A percentile compares a stretch with the other conserved stretches of the same genome.
phyloP scores from a whole-genome alignment of 177 flowering plant species.

The Tripterygium wilfordii region DNA sequence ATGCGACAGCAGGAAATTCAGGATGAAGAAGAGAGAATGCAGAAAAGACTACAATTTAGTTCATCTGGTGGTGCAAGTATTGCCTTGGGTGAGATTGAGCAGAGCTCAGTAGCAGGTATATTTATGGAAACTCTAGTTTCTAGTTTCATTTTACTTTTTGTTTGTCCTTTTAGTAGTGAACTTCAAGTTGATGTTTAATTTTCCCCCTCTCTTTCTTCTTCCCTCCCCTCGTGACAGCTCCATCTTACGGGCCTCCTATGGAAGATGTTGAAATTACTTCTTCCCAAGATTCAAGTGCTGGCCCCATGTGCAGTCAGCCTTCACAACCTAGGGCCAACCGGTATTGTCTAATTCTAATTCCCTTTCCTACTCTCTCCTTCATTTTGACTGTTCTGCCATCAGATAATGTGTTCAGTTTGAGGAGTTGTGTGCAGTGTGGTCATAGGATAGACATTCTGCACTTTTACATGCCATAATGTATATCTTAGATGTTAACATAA shows the following conservation, averaged over 20 bases:
- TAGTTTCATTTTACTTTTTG: background rate
- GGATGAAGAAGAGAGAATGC: slow-evolving; percentile 81
- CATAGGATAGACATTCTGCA: too few species aligned
- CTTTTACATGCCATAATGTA: too few species aligned
- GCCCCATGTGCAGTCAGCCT: slow-evolving; percentile 40
- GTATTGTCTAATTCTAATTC: too few species aligned
- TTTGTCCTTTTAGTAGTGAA: background rate
- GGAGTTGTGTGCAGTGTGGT: too few species aligned
- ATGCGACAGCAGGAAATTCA: slow-evolving; percentile 80
- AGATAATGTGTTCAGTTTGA: too few species aligned
- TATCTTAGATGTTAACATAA: too few species aligned
- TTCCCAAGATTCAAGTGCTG: slow-evolving; percentile 34
- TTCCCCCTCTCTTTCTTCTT: slow-evolving; percentile 1
- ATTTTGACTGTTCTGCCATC: too few species aligned
- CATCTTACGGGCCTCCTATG: slow-evolving; percentile 29
- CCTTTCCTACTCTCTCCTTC: too few species aligned
- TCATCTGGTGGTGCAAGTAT: slow-evolving; percentile 42
- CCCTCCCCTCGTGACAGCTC: slow-evolving; percentile 33
- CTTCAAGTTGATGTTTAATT: background rate
- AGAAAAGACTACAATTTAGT: slow-evolving; percentile 45
- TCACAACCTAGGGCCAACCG: slow-evolving; percentile 43
- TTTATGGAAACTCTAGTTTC: background rate
- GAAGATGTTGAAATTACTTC: slow-evolving; percentile 50
- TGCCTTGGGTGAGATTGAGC: slow-evolving; percentile 35
- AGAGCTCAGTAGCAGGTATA: slow-evolving; percentile 52